phyloP scores from a whole-genome alignment of 2,329 filamentous ascomycete species.

The Colletotrichum lini region DNA sequence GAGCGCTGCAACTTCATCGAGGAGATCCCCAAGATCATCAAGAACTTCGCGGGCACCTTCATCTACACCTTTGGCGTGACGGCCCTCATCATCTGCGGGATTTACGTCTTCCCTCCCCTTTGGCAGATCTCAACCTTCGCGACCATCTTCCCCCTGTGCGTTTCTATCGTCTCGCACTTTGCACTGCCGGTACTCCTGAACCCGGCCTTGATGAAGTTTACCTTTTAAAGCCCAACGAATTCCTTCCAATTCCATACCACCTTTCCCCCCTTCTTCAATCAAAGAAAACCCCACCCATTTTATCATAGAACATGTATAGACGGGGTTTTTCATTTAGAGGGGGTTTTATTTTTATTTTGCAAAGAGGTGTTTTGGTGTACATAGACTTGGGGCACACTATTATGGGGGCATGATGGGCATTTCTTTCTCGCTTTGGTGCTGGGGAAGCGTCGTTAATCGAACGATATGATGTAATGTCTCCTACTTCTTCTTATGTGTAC shows the following conservation, averaged over 20 bases:
- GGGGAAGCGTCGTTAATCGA: constrained; percentile 3
- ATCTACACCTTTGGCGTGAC: constrained; percentile 62
- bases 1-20: constrained; percentile 70
- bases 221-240: constrained; percentile 58
- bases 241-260: constrained; percentile 7
- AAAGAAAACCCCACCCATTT: too few species aligned
- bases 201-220: constrained; percentile 75
- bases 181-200: constrained; percentile 72
- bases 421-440: not conserved
- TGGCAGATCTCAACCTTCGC: constrained; percentile 73
- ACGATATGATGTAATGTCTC: constrained; percentile 8
- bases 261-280: not conserved
- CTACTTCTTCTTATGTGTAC: not conserved
- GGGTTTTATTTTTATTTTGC: not conserved
- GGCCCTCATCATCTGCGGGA: constrained; percentile 61
- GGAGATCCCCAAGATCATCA: constrained; percentile 68
- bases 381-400: constrained; percentile 8
- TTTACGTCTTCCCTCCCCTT: constrained; percentile 60
- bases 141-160: constrained; percentile 71
- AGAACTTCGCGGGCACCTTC: constrained; percentile 67
- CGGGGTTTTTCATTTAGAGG: constrained; percentile 15
- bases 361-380: not conserved
- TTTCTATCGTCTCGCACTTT: constrained; percentile 68
- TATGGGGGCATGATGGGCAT: not conserved
- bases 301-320: constrained; percentile 22